Evolutionary conservation across 495 filamentous ascomycete species (phyloP), one percentile per base, ranked within the genome.

Genomic region (Viridothelium virens): DNA sequence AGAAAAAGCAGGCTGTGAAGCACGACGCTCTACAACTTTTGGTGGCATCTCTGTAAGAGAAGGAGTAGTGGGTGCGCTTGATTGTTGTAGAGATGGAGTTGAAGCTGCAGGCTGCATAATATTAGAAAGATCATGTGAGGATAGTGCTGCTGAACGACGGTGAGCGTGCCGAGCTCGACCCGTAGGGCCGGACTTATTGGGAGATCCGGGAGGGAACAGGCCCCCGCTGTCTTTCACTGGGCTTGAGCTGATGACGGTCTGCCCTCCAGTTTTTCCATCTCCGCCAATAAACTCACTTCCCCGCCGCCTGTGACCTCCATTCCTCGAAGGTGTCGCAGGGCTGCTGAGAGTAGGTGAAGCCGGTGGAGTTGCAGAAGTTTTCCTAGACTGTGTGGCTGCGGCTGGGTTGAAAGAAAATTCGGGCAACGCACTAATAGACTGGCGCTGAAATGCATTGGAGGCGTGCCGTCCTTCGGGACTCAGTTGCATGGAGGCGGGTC

Each of bases 111-210:
- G 82, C 66, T 87, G 87, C 34, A 91, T 77, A 56, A 96, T 89
- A 25, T 85, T 82, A 6, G 86, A 86, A 3, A 95, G 75, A 77
- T 96, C 92, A 67, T 91, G 86, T 67, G 82, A 87, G n/a, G 91
- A 94, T 11, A 96, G 86, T 1, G 92, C 92, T 41, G 85, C 87
- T n/a, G 91, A 95, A 66, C 92, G 85, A 62, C 91, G 85, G 78
- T 96, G 92, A 12, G 87, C 87, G 77, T 96, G 92, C 25, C 89
- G 85, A 70, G 89, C 83, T 65, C 84, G 79, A 38, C 80, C 79
- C 37, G 74, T 73, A 53, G 80, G 82, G 6, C 79, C 80, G 56
- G 77, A 71, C 38, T 74, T 69, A 25, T 78, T 75, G n/a, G 77
- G 75, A 41, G 79, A 76, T n/a, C 77, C 79, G 44, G 73, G 66